Conservation (phyloP, 2,329 filamentous ascomycete genomes). For the Ophiognomonia clavigignenti-juglandacearum region DNA sequence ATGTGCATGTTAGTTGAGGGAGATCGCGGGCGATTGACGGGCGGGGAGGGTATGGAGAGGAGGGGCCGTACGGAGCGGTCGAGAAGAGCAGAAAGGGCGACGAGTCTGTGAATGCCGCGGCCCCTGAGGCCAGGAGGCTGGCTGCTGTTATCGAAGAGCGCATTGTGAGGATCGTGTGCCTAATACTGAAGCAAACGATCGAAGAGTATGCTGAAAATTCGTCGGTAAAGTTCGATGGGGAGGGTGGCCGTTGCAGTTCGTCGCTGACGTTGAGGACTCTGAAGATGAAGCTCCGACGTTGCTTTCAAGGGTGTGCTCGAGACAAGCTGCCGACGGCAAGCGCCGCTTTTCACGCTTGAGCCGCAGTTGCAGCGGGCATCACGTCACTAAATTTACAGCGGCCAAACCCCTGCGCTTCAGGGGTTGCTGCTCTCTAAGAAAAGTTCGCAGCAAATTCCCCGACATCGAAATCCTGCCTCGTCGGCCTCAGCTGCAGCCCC, state of each 20-base stretch:
- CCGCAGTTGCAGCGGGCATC: neutral
- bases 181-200: neutral
- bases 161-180: conserved; percentile 38
- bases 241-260: neutral
- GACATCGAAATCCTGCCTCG: too few relatives aligned
- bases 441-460: conserved; percentile 5
- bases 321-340: conserved; percentile 17
- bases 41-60: too few relatives aligned
- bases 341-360: too few relatives aligned
- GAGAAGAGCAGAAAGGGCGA: conserved; percentile 89
- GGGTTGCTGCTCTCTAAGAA: conserved; percentile 7
- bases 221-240: neutral
- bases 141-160: conserved; percentile 47
- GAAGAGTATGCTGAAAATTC: neutral
- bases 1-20: conserved; percentile 1
- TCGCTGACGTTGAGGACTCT: conserved; percentile 6
- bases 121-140: conserved; percentile 51
- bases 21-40: conserved; percentile 1
- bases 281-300: conserved; percentile 8
- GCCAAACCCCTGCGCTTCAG: conserved; percentile 15
- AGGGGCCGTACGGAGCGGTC: conserved; percentile 63
- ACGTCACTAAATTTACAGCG: neutral
- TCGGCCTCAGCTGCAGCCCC: too few relatives aligned
- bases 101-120: conserved; percentile 75
- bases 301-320: conserved; percentile 1